Evolutionary conservation across 306 rosid species (phyloP).

Genomic region (Spatholobus suberectus): DNA sequence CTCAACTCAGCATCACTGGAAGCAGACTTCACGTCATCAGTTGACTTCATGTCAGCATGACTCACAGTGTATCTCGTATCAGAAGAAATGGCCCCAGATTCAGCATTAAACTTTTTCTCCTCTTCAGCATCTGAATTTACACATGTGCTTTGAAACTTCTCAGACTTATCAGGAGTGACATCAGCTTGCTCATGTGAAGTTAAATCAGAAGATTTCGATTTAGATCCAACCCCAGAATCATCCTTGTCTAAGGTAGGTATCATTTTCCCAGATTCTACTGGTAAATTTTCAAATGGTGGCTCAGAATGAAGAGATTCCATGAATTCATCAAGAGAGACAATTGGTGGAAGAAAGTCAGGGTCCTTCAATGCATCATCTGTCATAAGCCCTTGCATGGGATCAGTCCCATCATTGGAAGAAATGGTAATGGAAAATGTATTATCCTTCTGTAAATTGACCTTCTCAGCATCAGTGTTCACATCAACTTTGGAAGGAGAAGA

Average conservation of each 20-base stretch:
- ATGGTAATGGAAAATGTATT: slow-evolving; percentile 55
- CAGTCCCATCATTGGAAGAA: slow-evolving; percentile 69
- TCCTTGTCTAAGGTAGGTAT: slow-evolving; percentile 52
- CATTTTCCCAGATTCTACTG: slow-evolving; percentile 57
- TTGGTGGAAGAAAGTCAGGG: slow-evolving; percentile 80
- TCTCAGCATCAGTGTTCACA: slow-evolving; percentile 43
- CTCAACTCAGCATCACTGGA: slow-evolving; percentile 40
- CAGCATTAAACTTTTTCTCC: slow-evolving; percentile 41
- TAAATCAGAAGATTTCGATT: slow-evolving; percentile 48
- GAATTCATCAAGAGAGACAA: slow-evolving; percentile 92
- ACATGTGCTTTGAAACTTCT: slow-evolving; percentile 39
- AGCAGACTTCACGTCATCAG: slow-evolving; percentile 38
- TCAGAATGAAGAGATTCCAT: slow-evolving; percentile 87
- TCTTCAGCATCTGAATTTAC: slow-evolving; percentile 33
- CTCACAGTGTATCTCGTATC: slow-evolving; percentile 16
- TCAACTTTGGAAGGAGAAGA: slow-evolving; percentile 47
- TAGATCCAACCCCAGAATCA: slow-evolving; percentile 53
- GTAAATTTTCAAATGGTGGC: slow-evolving; percentile 76
- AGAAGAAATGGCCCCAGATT: slow-evolving; percentile 33
- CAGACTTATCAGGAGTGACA: slow-evolving; percentile 38
- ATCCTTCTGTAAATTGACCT: slow-evolving; percentile 49
- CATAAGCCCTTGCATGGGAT: slow-evolving; percentile 80
- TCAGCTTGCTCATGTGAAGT: slow-evolving; percentile 44
- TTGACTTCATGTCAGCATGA: slow-evolving; percentile 43
- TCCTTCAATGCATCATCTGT: slow-evolving; percentile 84